Conservation (phyloP, 2,329 filamentous ascomycete species). For the Fusarium ambrosium region DNA sequence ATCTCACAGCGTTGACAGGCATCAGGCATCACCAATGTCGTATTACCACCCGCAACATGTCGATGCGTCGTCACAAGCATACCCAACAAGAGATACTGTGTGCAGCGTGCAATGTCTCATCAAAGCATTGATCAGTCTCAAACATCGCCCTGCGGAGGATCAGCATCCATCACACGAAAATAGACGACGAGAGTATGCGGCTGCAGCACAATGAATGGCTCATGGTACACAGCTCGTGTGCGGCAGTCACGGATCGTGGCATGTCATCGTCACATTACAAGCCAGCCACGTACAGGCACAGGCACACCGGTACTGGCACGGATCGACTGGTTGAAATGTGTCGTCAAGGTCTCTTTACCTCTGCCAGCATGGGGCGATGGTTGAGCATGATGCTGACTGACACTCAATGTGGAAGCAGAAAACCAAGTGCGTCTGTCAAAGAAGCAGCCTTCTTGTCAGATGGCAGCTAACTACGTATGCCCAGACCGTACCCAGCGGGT, state of each 20-base stretch:
- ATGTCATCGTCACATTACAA: not conserved
- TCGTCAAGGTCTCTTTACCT: not conserved
- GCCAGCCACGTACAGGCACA: not conserved
- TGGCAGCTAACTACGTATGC: not conserved
- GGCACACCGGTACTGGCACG: not conserved
- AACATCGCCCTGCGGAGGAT: not conserved
- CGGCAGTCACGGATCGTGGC: not conserved
- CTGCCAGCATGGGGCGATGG: not conserved
- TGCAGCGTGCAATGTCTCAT: conserved; percentile 1
- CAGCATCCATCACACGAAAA: not conserved
- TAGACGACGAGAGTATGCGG: not conserved
- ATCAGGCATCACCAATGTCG: not conserved
- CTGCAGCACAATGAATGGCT: not conserved
- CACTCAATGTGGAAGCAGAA: not conserved
- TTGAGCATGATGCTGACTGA: not conserved
- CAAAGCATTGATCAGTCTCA: not conserved
- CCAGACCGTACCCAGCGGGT: not conserved
- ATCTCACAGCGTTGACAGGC: not conserved
- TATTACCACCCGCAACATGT: not conserved
- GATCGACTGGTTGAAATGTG: not conserved
- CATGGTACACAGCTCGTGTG: not conserved
- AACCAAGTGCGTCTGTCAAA: not conserved
- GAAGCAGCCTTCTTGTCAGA: not conserved
- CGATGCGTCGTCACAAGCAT: not conserved
- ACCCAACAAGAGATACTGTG: not conserved